These are phyloP conservation scores for Terana coerulea DNA, from an alignment of 768 basidiomycete genomes.

Conservation along the genomic window DNA sequence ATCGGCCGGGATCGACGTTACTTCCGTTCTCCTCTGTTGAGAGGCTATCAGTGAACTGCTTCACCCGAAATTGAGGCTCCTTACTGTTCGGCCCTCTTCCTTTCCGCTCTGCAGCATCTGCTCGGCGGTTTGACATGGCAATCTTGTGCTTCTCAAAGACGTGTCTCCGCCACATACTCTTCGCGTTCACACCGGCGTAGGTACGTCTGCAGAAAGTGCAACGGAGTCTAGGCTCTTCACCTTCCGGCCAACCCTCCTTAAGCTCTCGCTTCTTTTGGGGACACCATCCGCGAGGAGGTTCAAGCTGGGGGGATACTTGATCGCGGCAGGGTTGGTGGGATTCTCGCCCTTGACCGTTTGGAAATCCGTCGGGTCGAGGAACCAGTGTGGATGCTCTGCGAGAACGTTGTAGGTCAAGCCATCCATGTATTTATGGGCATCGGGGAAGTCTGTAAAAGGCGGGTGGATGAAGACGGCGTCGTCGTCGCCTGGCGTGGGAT, in stretches of 20 bases:
- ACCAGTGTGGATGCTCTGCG: slow-evolving; percentile 80
- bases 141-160: slow-evolving; percentile 90
- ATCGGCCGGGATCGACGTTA: slow-evolving; percentile 16
- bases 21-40: slow-evolving; percentile 54
- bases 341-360: slow-evolving; percentile 35
- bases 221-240: slow-evolving; percentile 72
- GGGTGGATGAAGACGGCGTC: slow-evolving; percentile 69
- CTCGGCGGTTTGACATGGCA: slow-evolving; percentile 79
- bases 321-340: slow-evolving; percentile 42
- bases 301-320: slow-evolving; percentile 74
- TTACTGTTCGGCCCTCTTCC: slow-evolving; percentile 42
- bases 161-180: slow-evolving; percentile 89
- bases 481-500: slow-evolving; percentile 66
- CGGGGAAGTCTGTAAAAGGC: slow-evolving; percentile 66
- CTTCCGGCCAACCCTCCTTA: slow-evolving; percentile 76
- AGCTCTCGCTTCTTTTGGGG: slow-evolving; percentile 73
- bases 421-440: slow-evolving; percentile 54
- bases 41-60: not conserved
- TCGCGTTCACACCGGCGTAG: slow-evolving; percentile 84
- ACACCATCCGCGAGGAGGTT: slow-evolving; percentile 84
- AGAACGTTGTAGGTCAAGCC: slow-evolving; percentile 69
- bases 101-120: slow-evolving; percentile 52
- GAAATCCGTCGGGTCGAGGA: slow-evolving; percentile 68
- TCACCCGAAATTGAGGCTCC: no score
- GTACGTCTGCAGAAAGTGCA: slow-evolving; percentile 84